Evolutionary conservation across 1,139 yeast genomes (phyloP).

Genomic region (Kodamaea derodonti): DNA sequence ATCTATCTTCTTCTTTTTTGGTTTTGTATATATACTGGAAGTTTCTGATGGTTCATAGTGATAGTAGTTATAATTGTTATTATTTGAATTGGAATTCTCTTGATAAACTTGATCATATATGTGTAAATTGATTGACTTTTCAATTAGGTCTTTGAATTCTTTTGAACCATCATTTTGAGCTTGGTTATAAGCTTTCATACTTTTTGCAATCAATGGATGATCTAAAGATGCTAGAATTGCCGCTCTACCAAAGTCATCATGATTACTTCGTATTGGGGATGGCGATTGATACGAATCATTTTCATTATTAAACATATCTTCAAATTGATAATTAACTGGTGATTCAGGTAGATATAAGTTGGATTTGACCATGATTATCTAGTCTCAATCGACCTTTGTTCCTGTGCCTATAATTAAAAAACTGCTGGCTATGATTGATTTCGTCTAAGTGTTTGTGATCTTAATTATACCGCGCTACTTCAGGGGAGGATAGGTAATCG

Average conservation of each 20-base stretch:
- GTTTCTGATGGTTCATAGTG: conserved; percentile 5
- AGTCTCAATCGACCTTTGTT: no score
- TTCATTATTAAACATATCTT: not conserved
- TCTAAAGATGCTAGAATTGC: conserved; percentile 9
- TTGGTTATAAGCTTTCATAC: conserved; percentile 9
- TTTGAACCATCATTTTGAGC: conserved; percentile 3
- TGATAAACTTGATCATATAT: not conserved
- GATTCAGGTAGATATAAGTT: not conserved
- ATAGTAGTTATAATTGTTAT: conserved; percentile 2
- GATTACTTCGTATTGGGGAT: not conserved
- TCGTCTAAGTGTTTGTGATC: not conserved
- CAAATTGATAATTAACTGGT: not conserved
- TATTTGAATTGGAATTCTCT: not conserved
- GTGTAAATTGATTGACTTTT: conserved; percentile 3
- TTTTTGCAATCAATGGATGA: conserved; percentile 9
- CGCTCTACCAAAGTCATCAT: conserved; percentile 3
- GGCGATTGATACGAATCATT: not conserved
- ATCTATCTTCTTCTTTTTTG: conserved; percentile 4
- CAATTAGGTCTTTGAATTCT: conserved; percentile 2
- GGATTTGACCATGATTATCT: not conserved
- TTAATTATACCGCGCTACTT: no score
- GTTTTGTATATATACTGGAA: not conserved
- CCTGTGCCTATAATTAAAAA: not conserved
- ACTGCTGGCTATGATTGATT: not conserved
- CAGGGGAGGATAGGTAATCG: no score